Percentiles rank a stretch among this genome's conserved stretches.
Evolutionary conservation across 495 filamentous ascomycete species (phyloP).

Genomic region (Cryomyces antarcticus): DNA sequence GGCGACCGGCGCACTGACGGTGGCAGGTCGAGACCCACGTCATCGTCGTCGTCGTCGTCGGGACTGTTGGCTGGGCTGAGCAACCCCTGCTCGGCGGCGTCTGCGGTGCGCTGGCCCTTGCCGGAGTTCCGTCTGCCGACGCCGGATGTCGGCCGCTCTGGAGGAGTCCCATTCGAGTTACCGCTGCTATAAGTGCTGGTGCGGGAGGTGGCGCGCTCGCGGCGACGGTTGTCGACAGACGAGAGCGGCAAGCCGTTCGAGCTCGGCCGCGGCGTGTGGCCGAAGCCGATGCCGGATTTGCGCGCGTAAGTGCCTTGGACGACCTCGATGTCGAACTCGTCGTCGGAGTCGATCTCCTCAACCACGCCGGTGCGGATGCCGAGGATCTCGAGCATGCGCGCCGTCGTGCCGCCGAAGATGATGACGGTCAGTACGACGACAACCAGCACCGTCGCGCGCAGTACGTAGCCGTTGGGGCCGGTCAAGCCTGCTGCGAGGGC

Average conservation of each 20-base stretch:
- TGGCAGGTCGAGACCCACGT: slow-evolving; percentile 28
- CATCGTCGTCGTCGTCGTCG: slow-evolving; percentile 34
- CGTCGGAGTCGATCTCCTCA: slow-evolving; percentile 89
- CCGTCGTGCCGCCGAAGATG: slow-evolving; percentile 93
- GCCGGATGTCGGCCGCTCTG: slow-evolving; percentile 20
- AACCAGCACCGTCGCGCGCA: slow-evolving; percentile 84
- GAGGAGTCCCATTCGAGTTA: slow-evolving; percentile 15
- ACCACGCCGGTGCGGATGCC: slow-evolving; percentile 88
- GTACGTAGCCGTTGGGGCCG: slow-evolving; percentile 53
- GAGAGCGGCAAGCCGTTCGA: slow-evolving; percentile 33
- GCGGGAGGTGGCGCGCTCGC: slow-evolving; percentile 13
- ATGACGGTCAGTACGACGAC: slow-evolving; percentile 96
- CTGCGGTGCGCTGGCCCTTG: slow-evolving; percentile 16
- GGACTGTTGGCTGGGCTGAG: slow-evolving; percentile 32
- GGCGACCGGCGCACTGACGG: slow-evolving; percentile 15
- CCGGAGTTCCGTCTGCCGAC: slow-evolving; percentile 31
- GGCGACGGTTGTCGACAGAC: slow-evolving; percentile 19
- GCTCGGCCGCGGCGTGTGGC: slow-evolving; percentile 47
- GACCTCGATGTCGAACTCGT: slow-evolving; percentile 94
- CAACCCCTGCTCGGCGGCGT: slow-evolving; percentile 46
- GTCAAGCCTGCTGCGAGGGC: slow-evolving; percentile 78
- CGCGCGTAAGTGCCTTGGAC: slow-evolving; percentile 49
- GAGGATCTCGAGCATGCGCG: slow-evolving; percentile 94
- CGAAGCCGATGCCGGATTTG: slow-evolving; percentile 42
- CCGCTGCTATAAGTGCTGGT: slow-evolving; percentile 33